phyloP scores from a whole-genome alignment of 2,329 filamentous ascomycete species.

The Blumeria graminis region DNA sequence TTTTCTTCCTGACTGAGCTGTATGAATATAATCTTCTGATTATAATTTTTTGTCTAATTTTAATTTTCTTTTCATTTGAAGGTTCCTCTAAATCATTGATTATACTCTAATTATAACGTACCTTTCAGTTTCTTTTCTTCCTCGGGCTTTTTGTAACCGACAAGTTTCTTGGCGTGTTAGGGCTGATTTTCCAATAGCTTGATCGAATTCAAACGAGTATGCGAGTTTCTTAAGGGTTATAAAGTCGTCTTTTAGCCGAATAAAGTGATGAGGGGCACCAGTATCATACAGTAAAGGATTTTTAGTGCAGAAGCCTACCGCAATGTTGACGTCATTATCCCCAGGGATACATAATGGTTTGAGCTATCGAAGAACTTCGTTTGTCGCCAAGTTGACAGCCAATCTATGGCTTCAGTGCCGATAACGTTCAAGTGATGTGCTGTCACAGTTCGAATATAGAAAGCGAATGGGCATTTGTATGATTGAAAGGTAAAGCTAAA shows the following conservation, averaged over 20 bases:
- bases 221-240: not conserved
- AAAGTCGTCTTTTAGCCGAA: not conserved
- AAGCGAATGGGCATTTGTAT: too few relatives aligned
- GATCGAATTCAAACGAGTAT: not conserved
- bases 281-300: not conserved
- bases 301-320: not conserved
- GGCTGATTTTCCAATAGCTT: too few relatives aligned
- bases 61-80: too few relatives aligned
- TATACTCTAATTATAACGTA: too few relatives aligned
- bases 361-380: not conserved
- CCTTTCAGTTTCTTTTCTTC: too few relatives aligned
- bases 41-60: too few relatives aligned
- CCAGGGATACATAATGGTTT: not conserved
- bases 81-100: too few relatives aligned
- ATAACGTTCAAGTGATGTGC: not conserved
- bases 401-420: not conserved
- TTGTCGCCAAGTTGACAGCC: not conserved
- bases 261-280: not conserved
- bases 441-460: not conserved
- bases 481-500: too few relatives aligned
- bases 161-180: too few relatives aligned
- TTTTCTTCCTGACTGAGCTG: too few relatives aligned
- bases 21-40: too few relatives aligned
- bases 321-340: not conserved
- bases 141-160: too few relatives aligned